Conservation (phyloP, 2,329 filamentous ascomycete genomes). For the Parastagonospora avenae region DNA sequence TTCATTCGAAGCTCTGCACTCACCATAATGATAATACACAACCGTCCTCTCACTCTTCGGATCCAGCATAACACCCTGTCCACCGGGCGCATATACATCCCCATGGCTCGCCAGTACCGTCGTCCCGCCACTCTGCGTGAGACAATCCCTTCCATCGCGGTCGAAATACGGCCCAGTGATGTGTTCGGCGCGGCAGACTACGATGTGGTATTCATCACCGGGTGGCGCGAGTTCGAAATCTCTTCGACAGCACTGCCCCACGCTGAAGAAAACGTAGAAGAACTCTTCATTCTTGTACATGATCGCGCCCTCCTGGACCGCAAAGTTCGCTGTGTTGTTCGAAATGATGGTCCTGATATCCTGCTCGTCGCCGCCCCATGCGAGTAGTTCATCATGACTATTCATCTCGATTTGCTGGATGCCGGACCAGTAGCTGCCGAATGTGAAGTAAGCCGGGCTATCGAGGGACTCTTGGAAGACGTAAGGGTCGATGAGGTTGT, state of each 20-base stretch:
- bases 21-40: slow-evolving; percentile 36
- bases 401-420: slow-evolving; percentile 64
- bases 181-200: slow-evolving; percentile 61
- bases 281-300: slow-evolving; percentile 56
- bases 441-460: slow-evolving; percentile 56
- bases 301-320: slow-evolving; percentile 56
- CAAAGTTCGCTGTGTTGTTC: slow-evolving; percentile 22
- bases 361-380: slow-evolving; percentile 5
- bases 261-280: slow-evolving; percentile 68
- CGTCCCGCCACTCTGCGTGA: slow-evolving; percentile 62
- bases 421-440: slow-evolving; percentile 70
- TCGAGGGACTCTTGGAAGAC: slow-evolving; percentile 44
- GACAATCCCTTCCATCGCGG: slow-evolving; percentile 36
- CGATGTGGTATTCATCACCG: slow-evolving; percentile 67
- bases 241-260: slow-evolving; percentile 64
- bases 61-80: slow-evolving; percentile 34
- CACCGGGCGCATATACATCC: slow-evolving; percentile 42
- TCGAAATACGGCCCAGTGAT: slow-evolving; percentile 57
- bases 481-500: slow-evolving; percentile 58
- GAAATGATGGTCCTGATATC: slow-evolving; percentile 21
- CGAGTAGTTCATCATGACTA: slow-evolving; percentile 7
- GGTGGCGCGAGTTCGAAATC: slow-evolving; percentile 54
- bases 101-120: slow-evolving; percentile 64
- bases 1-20: background rate
- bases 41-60: slow-evolving; percentile 19